Evolutionary conservation across 2,329 filamentous ascomycete genomes (phyloP), one percentile per base, ranked within the genome.

Genomic region (Sphaerulina vaccinii): DNA sequence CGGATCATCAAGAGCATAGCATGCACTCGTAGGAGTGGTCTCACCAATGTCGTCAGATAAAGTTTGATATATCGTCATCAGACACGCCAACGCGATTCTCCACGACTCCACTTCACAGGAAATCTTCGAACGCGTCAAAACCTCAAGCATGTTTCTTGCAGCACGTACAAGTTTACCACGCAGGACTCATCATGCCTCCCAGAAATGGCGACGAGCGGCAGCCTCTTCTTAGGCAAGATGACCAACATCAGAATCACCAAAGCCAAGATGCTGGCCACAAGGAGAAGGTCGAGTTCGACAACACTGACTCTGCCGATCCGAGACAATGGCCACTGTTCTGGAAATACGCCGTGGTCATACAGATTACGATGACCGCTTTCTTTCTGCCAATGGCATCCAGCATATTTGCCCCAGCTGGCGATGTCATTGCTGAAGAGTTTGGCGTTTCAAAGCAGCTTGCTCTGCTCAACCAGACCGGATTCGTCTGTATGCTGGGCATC

Each of bases 401-500:
- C 4, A 54, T 56, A 19, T 56, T 51, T 43, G 54, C 54, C 22
- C 54, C 54, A 15, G 54, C 51, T 15, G 40, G 46, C 13, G 43
- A 56, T 21, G 18, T 32, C 15, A 76, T 78, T 23, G 74, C 75
- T 10, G 61, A 71, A 36, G 70, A 73, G 32, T 67, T 79, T 16
- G 54, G 70, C 32, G 72, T 71, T 1, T 62, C 63, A 8, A 64
- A 64, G 3, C 66, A 69, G 8, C 62, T 63, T 13, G 72, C 77
- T 19, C 72, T 77, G 39, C 72, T 70, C 8, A 72, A 74, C 13
- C 77, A 75, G 3, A 76, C 75, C 1, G 73, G 71, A 9, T 79
- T 76, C 50, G 73, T 78, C 2, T 68, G 76, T 47, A 73, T 74
- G 67, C 66, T 78, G 1, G 76, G 75, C 13, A 61, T 76, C 5